Conservation (phyloP, 768 basidiomycete genomes). For the Exidia glandulosa region DNA sequence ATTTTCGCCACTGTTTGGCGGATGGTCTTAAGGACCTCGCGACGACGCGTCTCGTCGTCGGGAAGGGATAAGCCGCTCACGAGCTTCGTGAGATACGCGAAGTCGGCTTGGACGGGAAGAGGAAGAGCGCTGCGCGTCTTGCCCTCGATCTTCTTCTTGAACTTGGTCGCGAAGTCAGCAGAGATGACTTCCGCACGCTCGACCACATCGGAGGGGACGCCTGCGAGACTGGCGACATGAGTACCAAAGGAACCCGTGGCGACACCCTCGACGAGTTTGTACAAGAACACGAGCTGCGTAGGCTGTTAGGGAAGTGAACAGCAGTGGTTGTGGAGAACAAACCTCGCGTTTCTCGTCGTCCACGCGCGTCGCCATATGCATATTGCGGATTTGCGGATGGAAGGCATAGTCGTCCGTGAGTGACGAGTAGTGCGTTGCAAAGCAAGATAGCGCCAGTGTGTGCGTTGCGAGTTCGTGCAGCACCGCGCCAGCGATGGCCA, state of each 20-base stretch:
- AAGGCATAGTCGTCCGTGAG: slow-evolving; percentile 89
- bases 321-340: slow-evolving; percentile 8
- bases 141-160: slow-evolving; percentile 66
- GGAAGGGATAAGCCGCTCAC: neutral
- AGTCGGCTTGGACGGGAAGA: slow-evolving; percentile 80
- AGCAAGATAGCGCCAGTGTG: slow-evolving; percentile 84
- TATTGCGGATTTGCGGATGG: slow-evolving; percentile 84
- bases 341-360: slow-evolving; percentile 89
- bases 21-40: neutral
- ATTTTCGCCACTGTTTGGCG: neutral
- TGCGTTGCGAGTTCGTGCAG: slow-evolving; percentile 90
- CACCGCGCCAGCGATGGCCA: slow-evolving; percentile 95
- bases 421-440: slow-evolving; percentile 96
- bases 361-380: slow-evolving; percentile 92
- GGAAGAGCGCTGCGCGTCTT: slow-evolving; percentile 57
- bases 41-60: neutral
- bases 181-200: slow-evolving; percentile 82
- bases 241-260: slow-evolving; percentile 86
- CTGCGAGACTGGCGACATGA: slow-evolving; percentile 90
- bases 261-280: slow-evolving; percentile 84
- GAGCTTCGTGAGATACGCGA: slow-evolving; percentile 53
- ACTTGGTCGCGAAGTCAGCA: slow-evolving; percentile 74
- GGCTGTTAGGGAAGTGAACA: slow-evolving; percentile 2
- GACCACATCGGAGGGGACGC: slow-evolving; percentile 77
- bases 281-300: slow-evolving; percentile 76